Evolutionary conservation across 345 rosid genomes (phyloP).

Genomic region (Bretschneidera sinensis): DNA sequence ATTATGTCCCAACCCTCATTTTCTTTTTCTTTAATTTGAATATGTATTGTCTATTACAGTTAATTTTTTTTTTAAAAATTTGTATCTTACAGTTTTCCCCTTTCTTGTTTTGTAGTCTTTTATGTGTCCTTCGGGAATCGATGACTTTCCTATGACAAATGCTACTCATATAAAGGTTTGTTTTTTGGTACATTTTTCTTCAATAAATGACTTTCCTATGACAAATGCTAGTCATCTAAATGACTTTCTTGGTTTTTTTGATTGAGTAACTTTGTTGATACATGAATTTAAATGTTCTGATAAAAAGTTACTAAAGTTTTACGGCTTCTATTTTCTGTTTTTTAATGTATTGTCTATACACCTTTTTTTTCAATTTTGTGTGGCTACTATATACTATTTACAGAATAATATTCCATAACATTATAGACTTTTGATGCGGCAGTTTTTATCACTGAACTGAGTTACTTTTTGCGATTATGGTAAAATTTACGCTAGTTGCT

Average conservation of each 20-base stretch:
- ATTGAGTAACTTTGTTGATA: too few species aligned
- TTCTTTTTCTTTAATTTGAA: too few species aligned
- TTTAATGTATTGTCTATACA: too few species aligned
- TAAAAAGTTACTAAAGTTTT: neutral
- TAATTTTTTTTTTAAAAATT: neutral
- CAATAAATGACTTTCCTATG: too few species aligned
- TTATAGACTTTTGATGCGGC: neutral
- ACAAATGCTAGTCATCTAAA: too few species aligned
- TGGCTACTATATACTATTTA: neutral
- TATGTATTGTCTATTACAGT: too few species aligned
- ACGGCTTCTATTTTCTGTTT: too few species aligned
- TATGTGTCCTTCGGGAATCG: slow-evolving; percentile 97
- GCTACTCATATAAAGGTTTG: slow-evolving; percentile 78
- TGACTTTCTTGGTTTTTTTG: too few species aligned
- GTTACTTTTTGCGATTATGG: neutral
- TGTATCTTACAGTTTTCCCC: slow-evolving; percentile 12
- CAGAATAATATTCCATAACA: neutral
- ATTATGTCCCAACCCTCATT: too few species aligned
- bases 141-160: slow-evolving; percentile 95
- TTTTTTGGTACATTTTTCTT: too few species aligned
- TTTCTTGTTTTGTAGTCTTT: slow-evolving; percentile 59
- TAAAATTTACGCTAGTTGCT: neutral
- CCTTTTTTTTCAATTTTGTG: neutral
- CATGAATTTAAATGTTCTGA: slow-evolving; percentile 3
- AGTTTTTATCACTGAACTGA: neutral